phyloP scores from a whole-genome alignment of 1,284 basidiomycete species.

The Cystobasidium sp. region DNA sequence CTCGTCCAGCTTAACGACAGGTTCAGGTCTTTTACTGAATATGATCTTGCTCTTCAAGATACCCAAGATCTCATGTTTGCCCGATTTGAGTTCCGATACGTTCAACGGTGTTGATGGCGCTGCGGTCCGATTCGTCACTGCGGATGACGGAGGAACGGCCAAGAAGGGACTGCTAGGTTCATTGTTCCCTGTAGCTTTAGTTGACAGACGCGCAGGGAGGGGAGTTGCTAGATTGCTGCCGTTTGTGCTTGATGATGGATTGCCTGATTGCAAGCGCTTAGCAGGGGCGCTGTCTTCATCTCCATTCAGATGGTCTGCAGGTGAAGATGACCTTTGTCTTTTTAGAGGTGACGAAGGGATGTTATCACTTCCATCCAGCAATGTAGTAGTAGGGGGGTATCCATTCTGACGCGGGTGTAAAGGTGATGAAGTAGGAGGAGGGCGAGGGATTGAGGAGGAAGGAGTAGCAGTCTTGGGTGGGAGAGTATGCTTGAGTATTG shows the following conservation, averaged over 20 bases:
- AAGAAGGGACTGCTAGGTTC: constrained; percentile 22
- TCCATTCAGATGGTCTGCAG: neutral
- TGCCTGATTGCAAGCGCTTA: neutral
- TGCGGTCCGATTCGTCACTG: constrained; percentile 14
- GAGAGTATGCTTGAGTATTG: constrained; percentile 49
- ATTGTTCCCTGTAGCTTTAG: neutral
- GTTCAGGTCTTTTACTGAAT: constrained; percentile 52
- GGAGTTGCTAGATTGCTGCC: constrained; percentile 3
- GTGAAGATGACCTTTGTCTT: constrained; percentile 5
- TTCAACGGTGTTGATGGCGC: constrained; percentile 32
- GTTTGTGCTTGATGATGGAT: neutral
- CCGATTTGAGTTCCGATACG: constrained; percentile 35
- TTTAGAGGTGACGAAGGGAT: constrained; percentile 22
- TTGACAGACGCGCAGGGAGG: neutral
- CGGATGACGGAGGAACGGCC: constrained; percentile 17
- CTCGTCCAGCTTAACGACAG: constrained; percentile 44
- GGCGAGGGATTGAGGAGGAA: neutral
- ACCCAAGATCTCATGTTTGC: constrained; percentile 46
- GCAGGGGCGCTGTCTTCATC: neutral
- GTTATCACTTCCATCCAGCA: neutral
- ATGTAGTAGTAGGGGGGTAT: neutral
- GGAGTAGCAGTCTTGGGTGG: constrained; percentile 1
- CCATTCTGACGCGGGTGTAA: neutral
- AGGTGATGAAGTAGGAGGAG: neutral
- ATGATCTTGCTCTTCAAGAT: constrained; percentile 50